These are phyloP conservation scores for Saturnispora halmiae DNA, from an alignment of 805 yeast species.

Conservation along the genomic window DNA sequence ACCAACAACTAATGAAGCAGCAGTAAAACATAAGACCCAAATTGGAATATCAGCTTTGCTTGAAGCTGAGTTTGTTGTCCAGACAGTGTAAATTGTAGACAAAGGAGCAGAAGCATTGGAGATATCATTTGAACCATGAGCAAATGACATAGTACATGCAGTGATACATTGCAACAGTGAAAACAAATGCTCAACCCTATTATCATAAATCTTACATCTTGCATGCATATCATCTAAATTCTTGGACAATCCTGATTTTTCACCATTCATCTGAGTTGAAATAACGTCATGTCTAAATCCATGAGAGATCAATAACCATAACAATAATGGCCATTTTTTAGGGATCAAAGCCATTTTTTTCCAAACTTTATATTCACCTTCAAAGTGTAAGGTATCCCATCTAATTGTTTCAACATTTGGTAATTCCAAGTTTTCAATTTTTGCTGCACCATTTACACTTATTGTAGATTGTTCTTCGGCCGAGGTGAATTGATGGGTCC, in stretches of 20 bases:
- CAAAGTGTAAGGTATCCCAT: constrained; percentile 8
- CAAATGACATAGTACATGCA: constrained; percentile 73
- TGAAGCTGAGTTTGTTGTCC: constrained; percentile 42
- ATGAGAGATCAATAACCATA: constrained; percentile 42
- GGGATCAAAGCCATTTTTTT: constrained; percentile 36
- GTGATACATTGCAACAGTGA: constrained; percentile 63
- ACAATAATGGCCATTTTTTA: constrained; percentile 43
- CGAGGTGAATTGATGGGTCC: background rate
- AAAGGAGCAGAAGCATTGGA: constrained; percentile 73
- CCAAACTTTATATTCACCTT: constrained; percentile 27
- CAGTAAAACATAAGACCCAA: constrained; percentile 65
- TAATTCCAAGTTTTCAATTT: background rate
- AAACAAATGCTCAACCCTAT: constrained; percentile 59
- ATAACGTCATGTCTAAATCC: constrained; percentile 63
- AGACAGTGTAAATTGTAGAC: constrained; percentile 52
- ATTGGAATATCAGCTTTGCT: constrained; percentile 52
- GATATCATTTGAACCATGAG: constrained; percentile 76
- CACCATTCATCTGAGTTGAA: constrained; percentile 32
- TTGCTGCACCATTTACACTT: background rate
- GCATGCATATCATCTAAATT: constrained; percentile 43
- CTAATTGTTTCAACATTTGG: constrained; percentile 16
- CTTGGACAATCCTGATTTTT: constrained; percentile 33
- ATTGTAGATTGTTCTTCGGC: background rate
- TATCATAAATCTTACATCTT: constrained; percentile 57
- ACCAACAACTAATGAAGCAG: constrained; percentile 58